A percentile compares a stretch with the other conserved stretches of the same genome.
phyloP scores from a whole-genome alignment of 345 rosid genomes.

The Citrus medica region DNA sequence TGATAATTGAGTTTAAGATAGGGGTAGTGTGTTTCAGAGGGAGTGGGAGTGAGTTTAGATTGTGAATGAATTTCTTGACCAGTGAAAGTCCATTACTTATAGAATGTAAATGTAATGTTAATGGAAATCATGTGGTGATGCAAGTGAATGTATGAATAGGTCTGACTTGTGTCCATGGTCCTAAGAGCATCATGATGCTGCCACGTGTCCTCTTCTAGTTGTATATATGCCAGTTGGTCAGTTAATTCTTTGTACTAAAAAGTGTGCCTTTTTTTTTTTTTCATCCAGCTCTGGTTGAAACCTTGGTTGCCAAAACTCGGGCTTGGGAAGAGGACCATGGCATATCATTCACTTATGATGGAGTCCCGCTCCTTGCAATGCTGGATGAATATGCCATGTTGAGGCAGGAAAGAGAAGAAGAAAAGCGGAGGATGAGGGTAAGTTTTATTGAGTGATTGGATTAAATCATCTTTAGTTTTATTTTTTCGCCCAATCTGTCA shows the following conservation, averaged over 20 bases:
- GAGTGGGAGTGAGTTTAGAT: background rate
- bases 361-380: slow-evolving; percentile 92
- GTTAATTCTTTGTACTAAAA: slow-evolving; percentile 5
- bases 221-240: background rate
- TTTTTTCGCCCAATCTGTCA: background rate
- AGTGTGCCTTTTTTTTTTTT: slow-evolving; percentile 7
- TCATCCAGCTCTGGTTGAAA: slow-evolving; percentile 69
- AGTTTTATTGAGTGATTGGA: slow-evolving; percentile 13
- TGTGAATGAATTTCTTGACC: too few relatives aligned
- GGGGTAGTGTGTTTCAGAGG: background rate
- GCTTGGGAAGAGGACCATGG: slow-evolving; percentile 84
- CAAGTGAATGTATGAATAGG: background rate
- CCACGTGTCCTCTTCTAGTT: background rate
- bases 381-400: slow-evolving; percentile 92
- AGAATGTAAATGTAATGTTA: background rate
- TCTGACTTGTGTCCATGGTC: background rate
- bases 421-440: slow-evolving; percentile 78
- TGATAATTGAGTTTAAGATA: background rate
- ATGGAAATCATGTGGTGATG: background rate
- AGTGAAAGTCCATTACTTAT: background rate
- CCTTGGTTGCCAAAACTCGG: slow-evolving; percentile 77
- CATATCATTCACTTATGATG: slow-evolving; percentile 71
- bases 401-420: slow-evolving; percentile 94
- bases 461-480: background rate
- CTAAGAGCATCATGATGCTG: background rate